Percentiles rank a stretch among this genome's conserved stretches.
Evolutionary conservation across 2,329 filamentous ascomycete genomes (phyloP).

Genomic region (Colletotrichum limetticola): DNA sequence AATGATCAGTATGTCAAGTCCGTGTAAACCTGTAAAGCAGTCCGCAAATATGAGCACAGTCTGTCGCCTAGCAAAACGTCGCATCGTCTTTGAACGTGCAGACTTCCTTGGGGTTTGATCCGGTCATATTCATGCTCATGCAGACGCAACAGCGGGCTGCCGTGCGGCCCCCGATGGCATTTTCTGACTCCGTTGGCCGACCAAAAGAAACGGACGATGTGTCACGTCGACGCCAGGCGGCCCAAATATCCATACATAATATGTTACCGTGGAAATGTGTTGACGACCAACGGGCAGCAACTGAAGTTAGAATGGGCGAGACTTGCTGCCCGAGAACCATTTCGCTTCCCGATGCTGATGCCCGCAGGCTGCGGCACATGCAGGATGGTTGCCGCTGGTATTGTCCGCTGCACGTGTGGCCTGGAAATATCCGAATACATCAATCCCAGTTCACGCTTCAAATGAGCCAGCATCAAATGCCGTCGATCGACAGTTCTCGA

Average conservation of each 20-base stretch:
- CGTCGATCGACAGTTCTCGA: constrained; percentile 9
- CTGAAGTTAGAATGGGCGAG: not conserved
- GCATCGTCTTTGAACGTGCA: not conserved
- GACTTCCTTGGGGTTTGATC: not conserved
- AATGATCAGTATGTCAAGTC: not conserved
- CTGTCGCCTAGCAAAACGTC: not conserved
- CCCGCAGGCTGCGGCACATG: constrained; percentile 3
- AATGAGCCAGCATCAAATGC: not conserved
- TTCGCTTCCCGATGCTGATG: not conserved
- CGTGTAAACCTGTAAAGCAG: not conserved
- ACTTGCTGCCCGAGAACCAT: not conserved
- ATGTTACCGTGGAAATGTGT: not conserved
- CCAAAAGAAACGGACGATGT: not conserved
- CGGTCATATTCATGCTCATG: not conserved
- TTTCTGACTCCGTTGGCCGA: not conserved
- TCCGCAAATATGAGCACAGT: not conserved
- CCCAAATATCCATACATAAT: not conserved
- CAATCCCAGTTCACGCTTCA: constrained; percentile 10
- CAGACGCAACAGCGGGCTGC: not conserved
- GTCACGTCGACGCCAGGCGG: not conserved
- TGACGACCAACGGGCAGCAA: not conserved
- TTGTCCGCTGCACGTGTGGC: constrained; percentile 19
- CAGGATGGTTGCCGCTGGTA: not conserved
- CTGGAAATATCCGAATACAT: constrained; percentile 24
- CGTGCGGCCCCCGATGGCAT: not conserved